Evolutionary conservation across 2,329 filamentous ascomycete genomes (phyloP), one percentile per base, ranked within the genome.

Genomic region (Xylariaceae sp.): DNA sequence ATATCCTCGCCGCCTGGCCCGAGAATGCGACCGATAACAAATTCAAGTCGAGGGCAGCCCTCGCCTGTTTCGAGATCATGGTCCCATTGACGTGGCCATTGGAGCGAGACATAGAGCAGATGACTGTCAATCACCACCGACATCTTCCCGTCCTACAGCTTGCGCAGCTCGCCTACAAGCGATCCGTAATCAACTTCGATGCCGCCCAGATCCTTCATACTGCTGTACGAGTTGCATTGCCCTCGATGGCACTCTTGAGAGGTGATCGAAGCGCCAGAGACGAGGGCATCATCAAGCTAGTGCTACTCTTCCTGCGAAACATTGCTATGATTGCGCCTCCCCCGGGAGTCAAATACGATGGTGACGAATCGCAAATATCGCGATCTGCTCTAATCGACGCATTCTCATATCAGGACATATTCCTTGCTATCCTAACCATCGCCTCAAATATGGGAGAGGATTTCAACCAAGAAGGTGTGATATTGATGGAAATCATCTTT

Each of bases 51-150:
- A 85, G 87, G 59, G 76, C 93, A 48, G 87, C 89, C 3, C 71
- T 97, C 51, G 85, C 89, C 41, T 94, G 89, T 65, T 74, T 95
- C 64, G 91, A 98, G 66, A 71, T 98, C 36, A 76, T 98, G 59
- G 88, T 95, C 1, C 89, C 90, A 4, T 68, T 98, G 57, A 98
- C 93, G 15, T 97, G 91, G 91, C 91, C 93, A 0, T 75, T 95
- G 57, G 88, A 95, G 47, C 79, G 81, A 52, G 81, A 90, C 45
- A 74, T 79, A 48, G 81, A 85, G 44, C 79, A 85, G 57, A 91
- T 93, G 78, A 97, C 89, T 3, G 72, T 89, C 54, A 97, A 98
- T 61, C 89, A 97, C 62, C 86, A 95, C 61, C 81, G 89, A 43
- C 93, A 98, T 66, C 79, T 90, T 31, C 89, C 93, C 1, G 93